A percentile compares a stretch with the other conserved stretches of the same genome.
Evolutionary conservation across 1,284 basidiomycete genomes (phyloP).

Genomic region (Mycosarcoma mackinlayi): DNA sequence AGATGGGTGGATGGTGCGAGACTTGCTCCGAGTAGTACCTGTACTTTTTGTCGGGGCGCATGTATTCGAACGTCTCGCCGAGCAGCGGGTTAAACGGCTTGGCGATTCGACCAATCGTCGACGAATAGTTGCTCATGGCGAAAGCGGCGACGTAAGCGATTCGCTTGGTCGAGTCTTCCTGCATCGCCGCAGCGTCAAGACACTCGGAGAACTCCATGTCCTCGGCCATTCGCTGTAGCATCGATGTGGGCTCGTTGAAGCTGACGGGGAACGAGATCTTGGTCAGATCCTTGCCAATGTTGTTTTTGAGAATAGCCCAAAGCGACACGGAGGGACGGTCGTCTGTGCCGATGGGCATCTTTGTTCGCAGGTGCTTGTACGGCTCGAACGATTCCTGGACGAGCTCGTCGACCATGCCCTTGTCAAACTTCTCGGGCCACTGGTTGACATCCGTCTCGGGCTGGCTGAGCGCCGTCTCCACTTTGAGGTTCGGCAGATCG

Average conservation of each 20-base stretch:
- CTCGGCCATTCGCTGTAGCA: conserved; percentile 79
- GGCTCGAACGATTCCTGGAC: conserved; percentile 51
- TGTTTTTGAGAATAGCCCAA: conserved; percentile 95
- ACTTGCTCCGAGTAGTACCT: conserved; percentile 95
- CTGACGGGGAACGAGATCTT: conserved; percentile 95
- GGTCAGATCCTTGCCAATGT: conserved; percentile 96
- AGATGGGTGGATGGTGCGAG: conserved; percentile 94
- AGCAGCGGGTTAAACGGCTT: conserved; percentile 70
- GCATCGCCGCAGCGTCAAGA: conserved; percentile 82
- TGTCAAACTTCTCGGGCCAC: conserved; percentile 49
- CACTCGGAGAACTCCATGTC: conserved; percentile 68
- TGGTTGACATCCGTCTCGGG: conserved; percentile 18
- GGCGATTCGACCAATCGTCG: conserved; percentile 76
- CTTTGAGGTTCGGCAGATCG: conserved; percentile 60
- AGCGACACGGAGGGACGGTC: conserved; percentile 89
- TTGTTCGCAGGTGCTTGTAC: conserved; percentile 77
- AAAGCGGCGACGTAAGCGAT: conserved; percentile 95
- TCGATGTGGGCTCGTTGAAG: conserved; percentile 82
- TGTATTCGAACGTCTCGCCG: conserved; percentile 94
- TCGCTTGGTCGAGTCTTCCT: conserved; percentile 81
- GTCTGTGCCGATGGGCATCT: conserved; percentile 79
- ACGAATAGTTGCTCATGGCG: conserved; percentile 97
- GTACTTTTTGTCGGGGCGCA: conserved; percentile 79
- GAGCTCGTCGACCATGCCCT: conserved; percentile 44
- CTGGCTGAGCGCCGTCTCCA: conserved; percentile 50